Evolutionary conservation across 1,139 yeast genomes (phyloP).

Genomic region (Taiozyma sp.): DNA sequence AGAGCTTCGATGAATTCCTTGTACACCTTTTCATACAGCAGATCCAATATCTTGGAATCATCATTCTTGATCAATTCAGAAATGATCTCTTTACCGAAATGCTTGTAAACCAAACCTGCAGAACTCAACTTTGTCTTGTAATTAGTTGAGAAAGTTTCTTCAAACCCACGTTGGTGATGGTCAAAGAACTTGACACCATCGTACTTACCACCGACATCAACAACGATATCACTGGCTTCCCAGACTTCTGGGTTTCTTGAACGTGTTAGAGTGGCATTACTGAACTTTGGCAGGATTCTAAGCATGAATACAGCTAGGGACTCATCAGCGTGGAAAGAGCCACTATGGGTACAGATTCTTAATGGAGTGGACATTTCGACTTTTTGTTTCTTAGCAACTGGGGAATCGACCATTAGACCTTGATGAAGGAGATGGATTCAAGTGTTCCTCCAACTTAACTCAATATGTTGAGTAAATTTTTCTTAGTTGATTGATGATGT

Average conservation of each 20-base stretch:
- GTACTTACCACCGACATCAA: constrained; percentile 93
- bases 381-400: constrained; percentile 19
- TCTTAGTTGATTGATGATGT: not conserved
- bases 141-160: constrained; percentile 54
- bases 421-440: not conserved
- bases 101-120: constrained; percentile 93
- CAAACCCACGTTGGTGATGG: constrained; percentile 89
- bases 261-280: constrained; percentile 66
- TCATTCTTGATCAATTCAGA: constrained; percentile 34
- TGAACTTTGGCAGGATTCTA: constrained; percentile 63
- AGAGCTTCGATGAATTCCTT: constrained; percentile 84
- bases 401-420: not conserved
- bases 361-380: constrained; percentile 14
- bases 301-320: constrained; percentile 92
- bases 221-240: constrained; percentile 87
- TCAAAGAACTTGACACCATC: constrained; percentile 87
- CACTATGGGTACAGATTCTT: constrained; percentile 87
- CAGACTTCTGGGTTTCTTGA: constrained; percentile 80
- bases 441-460: not conserved
- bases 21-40: constrained; percentile 71
- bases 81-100: constrained; percentile 82
- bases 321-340: constrained; percentile 96
- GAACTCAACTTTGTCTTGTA: constrained; percentile 80
- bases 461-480: not conserved
- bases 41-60: constrained; percentile 42